Conservation (phyloP, 2,329 filamentous ascomycete species). For the Calycina herbarum region DNA sequence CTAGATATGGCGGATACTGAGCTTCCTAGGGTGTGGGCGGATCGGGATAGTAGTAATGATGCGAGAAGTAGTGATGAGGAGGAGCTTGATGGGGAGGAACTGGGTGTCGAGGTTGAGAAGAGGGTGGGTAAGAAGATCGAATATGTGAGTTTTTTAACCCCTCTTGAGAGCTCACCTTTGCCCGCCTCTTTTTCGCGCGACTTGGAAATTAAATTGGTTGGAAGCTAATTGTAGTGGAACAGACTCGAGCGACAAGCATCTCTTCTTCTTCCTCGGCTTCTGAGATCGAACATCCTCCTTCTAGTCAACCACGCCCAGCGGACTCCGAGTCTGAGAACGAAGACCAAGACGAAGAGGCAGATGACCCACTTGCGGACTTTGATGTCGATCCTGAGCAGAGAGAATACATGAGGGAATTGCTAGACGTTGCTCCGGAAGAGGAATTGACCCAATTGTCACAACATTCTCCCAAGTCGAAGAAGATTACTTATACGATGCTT, state of each 20-base stretch:
- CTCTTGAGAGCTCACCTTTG: background rate
- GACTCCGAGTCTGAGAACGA: constrained; percentile 15
- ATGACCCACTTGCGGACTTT: constrained; percentile 4
- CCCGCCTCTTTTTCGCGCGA: background rate
- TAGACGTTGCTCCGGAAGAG: constrained; percentile 1
- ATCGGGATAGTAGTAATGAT: constrained; percentile 28
- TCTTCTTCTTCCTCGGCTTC: background rate
- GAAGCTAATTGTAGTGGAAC: background rate
- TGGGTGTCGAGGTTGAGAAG: background rate
- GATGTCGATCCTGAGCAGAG: constrained; percentile 12
- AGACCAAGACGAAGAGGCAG: constrained; percentile 7
- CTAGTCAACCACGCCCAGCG: constrained; percentile 23
- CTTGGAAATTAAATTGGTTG: background rate
- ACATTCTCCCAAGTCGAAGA: background rate
- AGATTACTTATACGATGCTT: background rate
- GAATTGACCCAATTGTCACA: constrained; percentile 4
- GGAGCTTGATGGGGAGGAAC: constrained; percentile 5
- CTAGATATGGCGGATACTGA: constrained; percentile 17
- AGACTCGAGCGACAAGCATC: background rate
- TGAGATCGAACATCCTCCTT: constrained; percentile 15
- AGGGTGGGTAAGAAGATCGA: background rate
- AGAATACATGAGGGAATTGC: constrained; percentile 13
- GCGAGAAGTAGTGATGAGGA: constrained; percentile 20
- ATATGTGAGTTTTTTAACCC: constrained; percentile 1
- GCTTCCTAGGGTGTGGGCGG: constrained; percentile 18